Percentiles rank a stretch among this genome's conserved stretches.
Conservation (phyloP, 1,284 basidiomycete genomes). For the Caloboletus firmus region DNA sequence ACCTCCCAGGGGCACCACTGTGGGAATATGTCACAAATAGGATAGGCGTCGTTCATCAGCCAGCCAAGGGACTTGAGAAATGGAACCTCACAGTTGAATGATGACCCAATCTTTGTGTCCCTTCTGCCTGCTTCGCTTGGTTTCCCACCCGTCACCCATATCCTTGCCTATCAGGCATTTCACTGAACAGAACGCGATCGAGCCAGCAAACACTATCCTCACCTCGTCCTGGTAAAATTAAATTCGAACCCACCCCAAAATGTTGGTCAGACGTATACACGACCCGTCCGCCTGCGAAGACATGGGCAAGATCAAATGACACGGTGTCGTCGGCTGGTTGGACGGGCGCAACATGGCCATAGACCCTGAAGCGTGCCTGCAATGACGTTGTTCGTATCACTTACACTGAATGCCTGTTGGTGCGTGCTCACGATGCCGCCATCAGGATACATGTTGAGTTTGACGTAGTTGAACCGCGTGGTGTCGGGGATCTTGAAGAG, state of each 20-base stretch:
- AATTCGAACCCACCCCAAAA: constrained; percentile 89
- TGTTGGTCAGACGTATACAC: constrained; percentile 88
- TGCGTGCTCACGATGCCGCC: constrained; percentile 80
- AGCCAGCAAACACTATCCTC: constrained; percentile 8
- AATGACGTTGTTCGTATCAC: constrained; percentile 7
- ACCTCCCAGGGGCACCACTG: constrained; percentile 67
- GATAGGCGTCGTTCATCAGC: constrained; percentile 2
- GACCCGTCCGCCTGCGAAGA: constrained; percentile 85
- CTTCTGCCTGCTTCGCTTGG: constrained; percentile 78
- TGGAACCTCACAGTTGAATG: constrained; percentile 73
- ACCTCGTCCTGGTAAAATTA: constrained; percentile 89
- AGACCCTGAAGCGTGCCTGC: constrained; percentile 85
- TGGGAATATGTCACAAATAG: neutral
- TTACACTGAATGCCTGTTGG: neutral
- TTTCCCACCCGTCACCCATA: constrained; percentile 99
- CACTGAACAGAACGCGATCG: neutral
- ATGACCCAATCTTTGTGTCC: constrained; percentile 91
- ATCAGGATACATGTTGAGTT: constrained; percentile 95
- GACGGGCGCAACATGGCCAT: constrained; percentile 74
- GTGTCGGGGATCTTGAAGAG: constrained; percentile 74
- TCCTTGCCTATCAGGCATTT: constrained; percentile 54
- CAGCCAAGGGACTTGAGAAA: constrained; percentile 1
- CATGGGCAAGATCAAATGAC: constrained; percentile 84
- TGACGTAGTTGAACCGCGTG: constrained; percentile 73
- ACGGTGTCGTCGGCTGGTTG: constrained; percentile 52